Base-by-base conservation (phyloP, 179 eudicot species). In the Monotropa hypopitys region DNA sequence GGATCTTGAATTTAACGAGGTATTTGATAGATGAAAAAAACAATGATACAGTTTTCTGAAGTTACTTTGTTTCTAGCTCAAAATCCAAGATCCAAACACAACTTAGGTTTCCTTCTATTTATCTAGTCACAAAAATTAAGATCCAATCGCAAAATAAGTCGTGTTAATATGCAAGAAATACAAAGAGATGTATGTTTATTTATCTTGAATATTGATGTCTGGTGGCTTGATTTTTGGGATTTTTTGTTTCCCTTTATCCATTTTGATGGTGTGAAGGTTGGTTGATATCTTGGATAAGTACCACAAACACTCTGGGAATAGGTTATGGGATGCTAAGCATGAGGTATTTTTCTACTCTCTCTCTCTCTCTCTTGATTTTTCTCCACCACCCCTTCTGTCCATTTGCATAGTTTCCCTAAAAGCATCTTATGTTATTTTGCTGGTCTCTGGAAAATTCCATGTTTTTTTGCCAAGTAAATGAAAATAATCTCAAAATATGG, bases 281-380 rank as follows among this genome's bases (percentile, higher is more conserved):
- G 83, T 77, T 71, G 81, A 90, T 16, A 84, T 92, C 73, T 82
- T 92, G 80, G 93, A 86, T 61, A 57, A 50, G 20, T 92, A 92
- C 69, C 97, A 92, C 67, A 63, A 53, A 42, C 80, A 69, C 21
- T 82, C 92, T 23, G 90, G 88, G 40, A 85, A 80, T 76, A 90
- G 79, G 82, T 84, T 92, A n/a, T 92, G 95, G 97, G 97, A 92
- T 89, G 92, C 88, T 28, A 90, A 89, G 63, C 97, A 92, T 88
- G 93, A 92, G 88, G 97, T 92, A 53, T 12, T 42, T 67, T 38
- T 38, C 9, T 20, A 11, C 2, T n/a, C 71, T 66, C 46, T 50
- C 40, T 46, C 28, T 26, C 32, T 33, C 51, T 57, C 77, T 56
- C 73, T 65, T 5, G 30, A 21, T 28, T 33, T 7, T 35, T 15